A percentile compares a stretch with the other conserved stretches of the same genome.
Conservation (phyloP, 768 basidiomycete species). For the Obba rivulosa region DNA sequence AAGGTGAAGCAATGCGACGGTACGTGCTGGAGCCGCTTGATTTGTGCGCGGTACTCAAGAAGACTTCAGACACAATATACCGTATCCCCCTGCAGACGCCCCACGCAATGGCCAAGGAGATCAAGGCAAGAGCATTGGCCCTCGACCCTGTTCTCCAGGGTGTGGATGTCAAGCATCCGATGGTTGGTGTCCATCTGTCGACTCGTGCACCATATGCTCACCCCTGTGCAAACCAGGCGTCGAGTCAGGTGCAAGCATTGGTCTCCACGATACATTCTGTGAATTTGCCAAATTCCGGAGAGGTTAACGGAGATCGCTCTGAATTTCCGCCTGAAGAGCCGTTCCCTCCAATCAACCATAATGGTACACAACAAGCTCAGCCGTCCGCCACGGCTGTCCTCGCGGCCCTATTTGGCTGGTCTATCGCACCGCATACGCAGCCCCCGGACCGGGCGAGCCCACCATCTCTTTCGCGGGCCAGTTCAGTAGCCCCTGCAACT, state of each 20-base stretch:
- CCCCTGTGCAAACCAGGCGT: slow-evolving; percentile 34
- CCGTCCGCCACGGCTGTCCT: slow-evolving; percentile 36
- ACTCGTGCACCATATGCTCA: background rate
- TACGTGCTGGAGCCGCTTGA: slow-evolving; percentile 29
- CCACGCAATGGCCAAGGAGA: slow-evolving; percentile 50
- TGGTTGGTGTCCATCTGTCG: slow-evolving; percentile 39
- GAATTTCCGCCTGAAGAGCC: background rate
- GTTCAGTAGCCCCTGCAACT: slow-evolving; percentile 19
- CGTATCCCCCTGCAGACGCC: slow-evolving; percentile 70
- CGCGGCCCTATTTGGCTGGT: slow-evolving; percentile 47
- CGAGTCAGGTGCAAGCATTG: slow-evolving; percentile 51
- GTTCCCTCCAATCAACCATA: background rate
- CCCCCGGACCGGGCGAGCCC: slow-evolving; percentile 2
- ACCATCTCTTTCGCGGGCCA: slow-evolving; percentile 20
- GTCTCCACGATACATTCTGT: slow-evolving; percentile 36
- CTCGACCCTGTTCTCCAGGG: slow-evolving; percentile 50
- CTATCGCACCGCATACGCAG: slow-evolving; percentile 26
- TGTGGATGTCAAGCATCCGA: slow-evolving; percentile 63
- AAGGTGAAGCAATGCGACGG: slow-evolving; percentile 75
- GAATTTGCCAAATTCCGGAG: slow-evolving; percentile 3
- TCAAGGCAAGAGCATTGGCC: slow-evolving; percentile 48
- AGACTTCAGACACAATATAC: slow-evolving; percentile 56
- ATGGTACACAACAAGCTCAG: slow-evolving; percentile 4
- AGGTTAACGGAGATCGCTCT: no score
- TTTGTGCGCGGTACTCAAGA: slow-evolving; percentile 3